Percentiles rank a stretch among this genome's conserved stretches.
Evolutionary conservation across 1,284 basidiomycete species (phyloP).

Genomic region (Ganoderma boninense): DNA sequence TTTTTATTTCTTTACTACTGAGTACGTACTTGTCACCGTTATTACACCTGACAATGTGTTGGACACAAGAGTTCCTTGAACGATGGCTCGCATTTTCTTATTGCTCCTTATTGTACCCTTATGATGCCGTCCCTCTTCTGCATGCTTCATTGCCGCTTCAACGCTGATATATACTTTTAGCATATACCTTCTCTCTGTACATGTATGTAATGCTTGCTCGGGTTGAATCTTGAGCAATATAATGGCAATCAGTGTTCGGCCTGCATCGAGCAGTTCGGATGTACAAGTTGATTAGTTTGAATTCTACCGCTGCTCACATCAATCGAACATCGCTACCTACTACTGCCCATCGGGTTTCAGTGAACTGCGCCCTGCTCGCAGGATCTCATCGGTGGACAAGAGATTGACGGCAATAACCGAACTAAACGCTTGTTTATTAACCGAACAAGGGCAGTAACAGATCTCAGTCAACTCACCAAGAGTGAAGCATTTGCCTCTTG

Average conservation of each 20-base stretch:
- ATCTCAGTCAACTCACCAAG: slow-evolving; percentile 63
- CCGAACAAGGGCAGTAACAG: background rate
- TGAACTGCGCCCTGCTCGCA: slow-evolving; percentile 93
- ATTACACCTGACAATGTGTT: slow-evolving; percentile 32
- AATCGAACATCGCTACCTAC: slow-evolving; percentile 32
- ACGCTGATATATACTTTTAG: slow-evolving; percentile 23
- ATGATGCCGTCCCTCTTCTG: slow-evolving; percentile 20
- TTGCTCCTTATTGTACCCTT: slow-evolving; percentile 40
- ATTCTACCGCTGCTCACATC: slow-evolving; percentile 19
- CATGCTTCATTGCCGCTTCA: slow-evolving; percentile 9
- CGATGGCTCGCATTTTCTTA: slow-evolving; percentile 33
- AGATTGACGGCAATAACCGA: slow-evolving; percentile 98
- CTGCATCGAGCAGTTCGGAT: background rate
- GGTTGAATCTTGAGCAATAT: slow-evolving; percentile 21
- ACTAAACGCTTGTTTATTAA: slow-evolving; percentile 55
- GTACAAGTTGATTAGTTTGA: background rate
- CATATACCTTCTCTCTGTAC: slow-evolving; percentile 27
- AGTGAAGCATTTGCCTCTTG: slow-evolving; percentile 98
- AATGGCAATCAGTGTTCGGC: slow-evolving; percentile 22
- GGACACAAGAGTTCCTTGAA: slow-evolving; percentile 29
- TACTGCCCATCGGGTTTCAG: slow-evolving; percentile 82
- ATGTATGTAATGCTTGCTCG: slow-evolving; percentile 33
- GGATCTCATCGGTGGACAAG: slow-evolving; percentile 94
- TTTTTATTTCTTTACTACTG: slow-evolving; percentile 6
- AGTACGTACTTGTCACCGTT: slow-evolving; percentile 7